These are phyloP conservation scores for Leptographium galeiforme DNA, from an alignment of 2,329 filamentous ascomycete species.

Conservation along the genomic window DNA sequence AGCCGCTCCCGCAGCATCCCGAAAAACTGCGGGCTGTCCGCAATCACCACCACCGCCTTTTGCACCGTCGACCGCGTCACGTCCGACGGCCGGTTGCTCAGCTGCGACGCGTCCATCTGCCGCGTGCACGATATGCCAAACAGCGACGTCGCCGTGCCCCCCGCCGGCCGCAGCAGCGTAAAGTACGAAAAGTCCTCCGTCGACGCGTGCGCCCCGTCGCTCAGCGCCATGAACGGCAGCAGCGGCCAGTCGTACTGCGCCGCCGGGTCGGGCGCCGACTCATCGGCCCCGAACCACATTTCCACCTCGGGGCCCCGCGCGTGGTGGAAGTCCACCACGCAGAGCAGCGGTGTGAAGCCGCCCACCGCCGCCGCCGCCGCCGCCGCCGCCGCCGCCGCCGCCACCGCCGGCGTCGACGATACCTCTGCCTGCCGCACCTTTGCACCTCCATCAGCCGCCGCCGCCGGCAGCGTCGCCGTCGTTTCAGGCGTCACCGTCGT, in stretches of 20 bases:
- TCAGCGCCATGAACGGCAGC: constrained; percentile 91
- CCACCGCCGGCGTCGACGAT: neutral
- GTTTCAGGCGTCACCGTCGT: neutral
- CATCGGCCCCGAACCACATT: constrained; percentile 62
- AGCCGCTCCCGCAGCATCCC: constrained; percentile 82
- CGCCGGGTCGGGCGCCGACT: constrained; percentile 65
- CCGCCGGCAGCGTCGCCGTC: neutral
- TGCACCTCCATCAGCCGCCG: too few species aligned
- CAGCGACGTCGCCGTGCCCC: constrained; percentile 58
- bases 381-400: constrained; percentile 14
- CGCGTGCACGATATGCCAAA: constrained; percentile 95
- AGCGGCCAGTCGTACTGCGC: constrained; percentile 79
- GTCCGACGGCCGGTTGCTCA: constrained; percentile 69
- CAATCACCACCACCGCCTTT: constrained; percentile 93
- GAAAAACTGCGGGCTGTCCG: constrained; percentile 79
- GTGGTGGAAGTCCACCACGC: constrained; percentile 76
- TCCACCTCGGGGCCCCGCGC: constrained; percentile 85
- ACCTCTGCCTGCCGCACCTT: too few species aligned
- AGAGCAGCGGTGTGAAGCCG: constrained; percentile 53
- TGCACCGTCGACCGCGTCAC: constrained; percentile 97
- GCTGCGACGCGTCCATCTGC: constrained; percentile 67
- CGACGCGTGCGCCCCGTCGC: constrained; percentile 89
- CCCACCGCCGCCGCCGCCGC: neutral
- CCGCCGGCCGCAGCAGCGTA: constrained; percentile 60
- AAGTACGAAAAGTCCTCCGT: constrained; percentile 98